Evolutionary conservation across 192 early-diverging fungal species (phyloP), one percentile per base, ranked within the genome.

Genomic region (Coemansia sp.): DNA sequence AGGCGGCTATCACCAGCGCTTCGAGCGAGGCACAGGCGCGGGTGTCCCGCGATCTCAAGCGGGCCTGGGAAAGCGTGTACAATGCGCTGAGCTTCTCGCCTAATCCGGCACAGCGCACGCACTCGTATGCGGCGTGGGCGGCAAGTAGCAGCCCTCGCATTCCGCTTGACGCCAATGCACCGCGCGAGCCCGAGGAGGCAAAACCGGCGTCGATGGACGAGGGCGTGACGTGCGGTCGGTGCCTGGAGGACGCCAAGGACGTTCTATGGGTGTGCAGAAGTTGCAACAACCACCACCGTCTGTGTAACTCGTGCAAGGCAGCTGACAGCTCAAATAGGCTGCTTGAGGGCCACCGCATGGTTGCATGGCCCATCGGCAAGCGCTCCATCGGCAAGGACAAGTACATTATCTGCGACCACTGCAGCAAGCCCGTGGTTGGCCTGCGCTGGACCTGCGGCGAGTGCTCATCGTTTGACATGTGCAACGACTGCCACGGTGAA

Each of bases 381-480:
- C 37, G 56, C 12, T 66, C 70, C 44, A 60, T 78, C 12, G 55
- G 28, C 10, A 56, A 55, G 5, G 64, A 48, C 47, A 66, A 73
- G 50, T 73, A 72, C 51, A 70, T 88, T n/a, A 62, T 78, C 44
- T 88, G 87, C 65, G 82, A 88, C 68, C 31, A 59, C 25, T 88
- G 87, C 70, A 49, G 62, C 25, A 69, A 65, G 46, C 72, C 72
- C 11, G 85, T 85, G 8, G 65, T 69, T 8, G 73, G 70, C 2
- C 55, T 79, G 23, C 74, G 83, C 36, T 85, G 83, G 83, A 72
- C 79, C 56, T 90, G 88, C 58, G 42, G 3, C 15, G 78, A 84
- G 51, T 90, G 89, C 57, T 19, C 62, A 20, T 77, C 87, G 49
- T 89, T 82, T 66, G 89, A 90, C 69, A 59, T 85, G 11, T 90